Base-by-base conservation (phyloP, 78 protist genomes). In the Dictyostelium capitatum region DNA sequence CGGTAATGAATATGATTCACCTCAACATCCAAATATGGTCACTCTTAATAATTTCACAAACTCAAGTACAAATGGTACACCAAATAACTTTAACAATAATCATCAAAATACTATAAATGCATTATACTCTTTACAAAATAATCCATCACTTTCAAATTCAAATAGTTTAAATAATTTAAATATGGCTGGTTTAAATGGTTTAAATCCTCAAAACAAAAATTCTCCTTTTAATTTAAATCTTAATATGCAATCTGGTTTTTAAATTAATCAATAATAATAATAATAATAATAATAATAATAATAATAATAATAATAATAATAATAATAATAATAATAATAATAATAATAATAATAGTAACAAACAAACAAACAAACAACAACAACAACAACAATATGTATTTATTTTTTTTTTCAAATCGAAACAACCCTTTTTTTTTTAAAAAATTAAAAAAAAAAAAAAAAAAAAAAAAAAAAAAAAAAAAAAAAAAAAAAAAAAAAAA, bases 161-260 rank as follows among this genome's bases (percentile, higher is more conserved):
- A 79, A 79, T 56, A 32, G 50, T 32, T 56, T 79, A 79, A 72
- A 72, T 72, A 46, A 46, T 20, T 20, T 72, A 14, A 51, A 79
- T 79, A 51, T 28, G 48, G 56, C 30, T 4, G 75, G 75, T 30
- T 51, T 51, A 51, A 51, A 51, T 51, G 30, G 37, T 67, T 67
- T 67, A 67, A 67, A 67, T 62, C 70, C 70, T 62, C 70, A 62
- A 62, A 62, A 62, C n/a, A 32, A 62, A 62, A 37, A 37, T 37
- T 32, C 70, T 9, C 70, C 70, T 62, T 62, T 62, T 62, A 62
- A 62, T 62, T 62, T 62, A 62, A 62, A 62, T 62, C 70, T 62
- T 25, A 62, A 62, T 62, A 62, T 62, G 70, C 70, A 62, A 62
- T 62, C 70, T 5, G 75, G 75, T 67, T 67, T 67, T 32, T 25